Evolutionary conservation across 345 rosid species (phyloP).

Genomic region (Rhodomyrtus tomentosa): DNA sequence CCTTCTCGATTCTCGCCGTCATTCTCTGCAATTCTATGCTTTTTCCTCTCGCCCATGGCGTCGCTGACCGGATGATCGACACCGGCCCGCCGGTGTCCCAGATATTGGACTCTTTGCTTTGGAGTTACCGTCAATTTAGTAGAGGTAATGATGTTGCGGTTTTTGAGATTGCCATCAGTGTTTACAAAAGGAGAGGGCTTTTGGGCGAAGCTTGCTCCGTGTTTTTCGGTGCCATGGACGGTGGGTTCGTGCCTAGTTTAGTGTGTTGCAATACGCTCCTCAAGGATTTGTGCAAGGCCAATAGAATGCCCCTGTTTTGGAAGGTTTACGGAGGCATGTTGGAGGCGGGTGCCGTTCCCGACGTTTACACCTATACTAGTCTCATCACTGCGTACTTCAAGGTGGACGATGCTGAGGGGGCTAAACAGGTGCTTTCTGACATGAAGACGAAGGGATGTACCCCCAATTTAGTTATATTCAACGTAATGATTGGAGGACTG

Average conservation of each 20-base stretch:
- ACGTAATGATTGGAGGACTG: conserved; percentile 40
- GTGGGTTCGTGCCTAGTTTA: conserved; percentile 23
- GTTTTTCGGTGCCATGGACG: conserved; percentile 19
- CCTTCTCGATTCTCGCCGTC: conserved; percentile 43
- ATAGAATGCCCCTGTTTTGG: conserved; percentile 54
- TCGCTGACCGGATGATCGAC: conserved; percentile 33
- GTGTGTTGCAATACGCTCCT: conserved; percentile 43
- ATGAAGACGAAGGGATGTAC: conserved; percentile 36
- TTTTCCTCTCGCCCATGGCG: conserved; percentile 23
- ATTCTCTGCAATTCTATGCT: conserved; percentile 36
- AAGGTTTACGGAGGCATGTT: conserved; percentile 37
- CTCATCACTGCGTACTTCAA: conserved; percentile 54
- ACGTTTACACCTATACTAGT: conserved; percentile 36
- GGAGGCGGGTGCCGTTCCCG: conserved; percentile 34
- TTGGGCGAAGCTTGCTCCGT: conserved; percentile 42
- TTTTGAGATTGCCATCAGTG: conserved; percentile 42
- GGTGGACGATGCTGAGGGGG: conserved; percentile 34
- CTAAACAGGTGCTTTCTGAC: conserved; percentile 26
- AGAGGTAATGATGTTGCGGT: conserved; percentile 9
- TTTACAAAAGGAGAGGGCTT: conserved; percentile 33
- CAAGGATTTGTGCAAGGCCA: conserved; percentile 44
- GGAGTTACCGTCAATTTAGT: conserved; percentile 21
- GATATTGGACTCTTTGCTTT: conserved; percentile 36
- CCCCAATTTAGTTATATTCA: conserved; percentile 33
- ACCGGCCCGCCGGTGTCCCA: conserved; percentile 23